These are phyloP conservation scores for Xylaria multiplex DNA, from an alignment of 2,329 filamentous ascomycete species.

Conservation along the genomic window DNA sequence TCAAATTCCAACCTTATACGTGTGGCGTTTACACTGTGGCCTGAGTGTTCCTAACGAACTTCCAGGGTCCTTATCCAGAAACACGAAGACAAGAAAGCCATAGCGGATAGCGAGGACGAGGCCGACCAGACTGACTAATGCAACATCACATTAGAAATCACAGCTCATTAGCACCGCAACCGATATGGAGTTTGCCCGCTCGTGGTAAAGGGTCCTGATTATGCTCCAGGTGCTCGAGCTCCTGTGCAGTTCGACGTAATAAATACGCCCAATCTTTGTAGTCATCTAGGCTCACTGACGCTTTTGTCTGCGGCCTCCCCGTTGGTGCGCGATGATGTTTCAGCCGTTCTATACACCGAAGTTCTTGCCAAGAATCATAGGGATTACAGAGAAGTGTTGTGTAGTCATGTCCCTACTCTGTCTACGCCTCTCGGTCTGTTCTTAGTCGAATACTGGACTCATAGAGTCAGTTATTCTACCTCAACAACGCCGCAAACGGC, in stretches of 20 bases:
- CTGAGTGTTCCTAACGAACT: too few species aligned
- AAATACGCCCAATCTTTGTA: conserved; percentile 62
- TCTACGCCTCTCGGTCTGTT: too few species aligned
- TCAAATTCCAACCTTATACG: too few species aligned
- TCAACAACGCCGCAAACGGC: conserved; percentile 50
- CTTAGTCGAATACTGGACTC: too few species aligned
- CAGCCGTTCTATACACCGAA: conserved; percentile 62
- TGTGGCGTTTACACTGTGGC: too few species aligned
- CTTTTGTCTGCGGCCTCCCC: conserved; percentile 57
- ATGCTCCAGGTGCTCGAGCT: conserved; percentile 46
- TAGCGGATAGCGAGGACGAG: too few species aligned
- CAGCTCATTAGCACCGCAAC: conserved; percentile 57
- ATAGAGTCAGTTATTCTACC: conserved; percentile 55
- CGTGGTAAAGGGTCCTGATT: conserved; percentile 55
- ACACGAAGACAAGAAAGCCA: too few species aligned
- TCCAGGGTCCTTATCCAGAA: too few species aligned
- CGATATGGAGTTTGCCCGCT: conserved; percentile 51
- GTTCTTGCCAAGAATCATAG: conserved; percentile 50
- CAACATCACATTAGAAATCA: too few species aligned
- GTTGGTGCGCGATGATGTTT: conserved; percentile 56
- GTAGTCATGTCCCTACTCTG: conserved; percentile 56
- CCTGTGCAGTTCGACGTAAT: conserved; percentile 64
- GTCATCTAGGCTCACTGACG: conserved; percentile 57
- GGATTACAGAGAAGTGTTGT: conserved; percentile 50
- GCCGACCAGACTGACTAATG: too few species aligned